These are phyloP conservation scores for Sphaerulina vaccinii DNA, from an alignment of 2,329 filamentous ascomycete species.

Conservation along the genomic window DNA sequence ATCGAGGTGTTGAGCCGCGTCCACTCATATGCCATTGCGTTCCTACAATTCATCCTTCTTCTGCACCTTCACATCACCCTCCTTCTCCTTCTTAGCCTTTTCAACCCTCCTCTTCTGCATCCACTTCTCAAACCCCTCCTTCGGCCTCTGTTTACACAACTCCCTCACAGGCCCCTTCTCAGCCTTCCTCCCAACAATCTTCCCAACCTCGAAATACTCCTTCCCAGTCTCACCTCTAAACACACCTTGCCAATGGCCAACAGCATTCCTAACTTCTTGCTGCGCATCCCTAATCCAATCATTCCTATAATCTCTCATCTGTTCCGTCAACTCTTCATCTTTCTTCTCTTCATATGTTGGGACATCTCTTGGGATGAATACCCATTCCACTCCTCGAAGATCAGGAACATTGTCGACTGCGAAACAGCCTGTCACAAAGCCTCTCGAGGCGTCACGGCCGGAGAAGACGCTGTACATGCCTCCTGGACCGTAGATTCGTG, in stretches of 20 bases:
- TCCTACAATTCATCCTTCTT: conserved; percentile 14
- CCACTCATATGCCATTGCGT: too few species aligned
- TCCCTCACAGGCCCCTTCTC: conserved; percentile 48
- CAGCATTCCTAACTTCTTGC: conserved; percentile 62
- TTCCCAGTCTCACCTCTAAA: conserved; percentile 64
- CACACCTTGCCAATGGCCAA: conserved; percentile 81
- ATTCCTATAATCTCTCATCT: conserved; percentile 46
- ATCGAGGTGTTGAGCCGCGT: neutral
- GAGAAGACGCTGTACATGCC: conserved; percentile 86
- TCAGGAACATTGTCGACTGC: conserved; percentile 79
- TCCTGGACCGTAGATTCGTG: conserved; percentile 59
- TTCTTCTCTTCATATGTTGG: conserved; percentile 31
- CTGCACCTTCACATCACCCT: conserved; percentile 8
- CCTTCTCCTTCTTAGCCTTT: conserved; percentile 10
- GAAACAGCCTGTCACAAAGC: conserved; percentile 93
- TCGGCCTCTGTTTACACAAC: conserved; percentile 59
- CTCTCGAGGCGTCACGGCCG: conserved; percentile 80
- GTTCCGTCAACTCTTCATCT: conserved; percentile 27
- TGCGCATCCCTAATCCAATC: conserved; percentile 65
- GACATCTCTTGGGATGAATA: conserved; percentile 67
- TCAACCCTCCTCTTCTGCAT: conserved; percentile 17
- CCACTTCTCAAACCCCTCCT: conserved; percentile 26
- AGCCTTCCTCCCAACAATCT: conserved; percentile 65
- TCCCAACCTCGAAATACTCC: conserved; percentile 80
- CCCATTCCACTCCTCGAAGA: conserved; percentile 80